Conservation (phyloP, 306 rosid species). For the Vigna nakashimae region DNA sequence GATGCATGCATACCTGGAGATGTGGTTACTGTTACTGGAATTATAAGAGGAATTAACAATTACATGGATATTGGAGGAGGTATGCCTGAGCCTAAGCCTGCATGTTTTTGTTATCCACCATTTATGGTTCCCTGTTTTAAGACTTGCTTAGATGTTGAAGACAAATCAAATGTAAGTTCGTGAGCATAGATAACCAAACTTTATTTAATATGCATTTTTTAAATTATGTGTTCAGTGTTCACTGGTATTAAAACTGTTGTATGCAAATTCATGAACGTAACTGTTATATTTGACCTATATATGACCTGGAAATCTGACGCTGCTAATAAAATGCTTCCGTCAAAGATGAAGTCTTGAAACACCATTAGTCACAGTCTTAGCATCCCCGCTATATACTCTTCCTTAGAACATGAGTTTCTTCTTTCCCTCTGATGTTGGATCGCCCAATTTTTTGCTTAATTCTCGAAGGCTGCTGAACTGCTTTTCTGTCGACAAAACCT, state of each 20-base stretch:
- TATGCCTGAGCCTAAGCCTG: conserved; percentile 39
- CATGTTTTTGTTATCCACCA: conserved; percentile 34
- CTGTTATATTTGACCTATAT: conserved; percentile 18
- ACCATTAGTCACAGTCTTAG: conserved; percentile 20
- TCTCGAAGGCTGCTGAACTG: conserved; percentile 10
- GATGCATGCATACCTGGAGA: conserved; percentile 98
- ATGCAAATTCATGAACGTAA: conserved; percentile 19
- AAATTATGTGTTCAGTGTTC: neutral
- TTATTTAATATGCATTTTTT: conserved; percentile 8
- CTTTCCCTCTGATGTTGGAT: neutral
- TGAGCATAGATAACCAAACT: conserved; percentile 19
- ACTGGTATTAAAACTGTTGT: conserved; percentile 20
- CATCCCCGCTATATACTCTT: conserved; percentile 29
- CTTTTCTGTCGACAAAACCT: conserved; percentile 32
- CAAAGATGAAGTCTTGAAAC: conserved; percentile 9
- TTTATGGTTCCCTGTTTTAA: conserved; percentile 16
- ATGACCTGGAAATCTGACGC: neutral
- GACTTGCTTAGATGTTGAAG: conserved; percentile 36
- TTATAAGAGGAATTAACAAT: conserved; percentile 83
- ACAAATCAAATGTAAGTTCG: conserved; percentile 26
- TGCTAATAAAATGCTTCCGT: conserved; percentile 1
- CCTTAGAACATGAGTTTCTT: conserved; percentile 15
- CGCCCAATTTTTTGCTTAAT: conserved; percentile 18
- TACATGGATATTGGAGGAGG: conserved; percentile 99
- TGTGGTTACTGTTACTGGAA: conserved; percentile 93